phyloP scores from a whole-genome alignment of 805 yeast species.

The Wickerhamomyces canadensis region DNA sequence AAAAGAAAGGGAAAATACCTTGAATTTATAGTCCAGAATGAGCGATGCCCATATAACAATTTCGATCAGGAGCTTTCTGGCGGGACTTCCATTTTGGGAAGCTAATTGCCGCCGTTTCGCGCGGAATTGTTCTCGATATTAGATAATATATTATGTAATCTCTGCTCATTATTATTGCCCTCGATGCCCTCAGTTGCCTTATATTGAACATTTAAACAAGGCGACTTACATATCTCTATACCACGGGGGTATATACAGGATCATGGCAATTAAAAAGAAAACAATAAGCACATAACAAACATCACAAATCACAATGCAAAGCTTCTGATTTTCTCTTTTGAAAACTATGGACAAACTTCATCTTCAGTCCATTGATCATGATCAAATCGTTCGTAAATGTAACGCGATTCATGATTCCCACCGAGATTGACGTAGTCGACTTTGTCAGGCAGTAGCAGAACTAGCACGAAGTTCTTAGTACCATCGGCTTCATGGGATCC shows the following conservation, averaged over 20 bases:
- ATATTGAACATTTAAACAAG: too few relatives aligned
- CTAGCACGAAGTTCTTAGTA: conserved; percentile 57
- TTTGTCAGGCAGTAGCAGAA: conserved; percentile 60
- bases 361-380: conserved; percentile 67
- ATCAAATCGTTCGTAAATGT: conserved; percentile 45
- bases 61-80: too few relatives aligned
- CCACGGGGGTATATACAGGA: too few relatives aligned
- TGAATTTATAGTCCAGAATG: neutral
- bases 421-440: conserved; percentile 67
- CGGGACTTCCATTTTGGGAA: conserved; percentile 4
- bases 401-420: conserved; percentile 46
- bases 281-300: conserved; percentile 4
- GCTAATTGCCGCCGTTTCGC: neutral
- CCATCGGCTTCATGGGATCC: conserved; percentile 62
- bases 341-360: conserved; percentile 70
- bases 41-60: too few relatives aligned
- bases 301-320: too few relatives aligned
- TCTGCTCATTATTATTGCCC: too few relatives aligned
- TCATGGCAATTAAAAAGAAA: too few relatives aligned
- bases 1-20: conserved; percentile 1
- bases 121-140: neutral
- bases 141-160: too few relatives aligned
- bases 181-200: too few relatives aligned
- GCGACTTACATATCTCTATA: too few relatives aligned
- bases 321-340: too few relatives aligned